A percentile compares a stretch with the other conserved stretches of the same genome.
These are phyloP conservation scores for Solanum medicagineum DNA, from an alignment of 257 asterid species.

Conservation along the genomic window DNA sequence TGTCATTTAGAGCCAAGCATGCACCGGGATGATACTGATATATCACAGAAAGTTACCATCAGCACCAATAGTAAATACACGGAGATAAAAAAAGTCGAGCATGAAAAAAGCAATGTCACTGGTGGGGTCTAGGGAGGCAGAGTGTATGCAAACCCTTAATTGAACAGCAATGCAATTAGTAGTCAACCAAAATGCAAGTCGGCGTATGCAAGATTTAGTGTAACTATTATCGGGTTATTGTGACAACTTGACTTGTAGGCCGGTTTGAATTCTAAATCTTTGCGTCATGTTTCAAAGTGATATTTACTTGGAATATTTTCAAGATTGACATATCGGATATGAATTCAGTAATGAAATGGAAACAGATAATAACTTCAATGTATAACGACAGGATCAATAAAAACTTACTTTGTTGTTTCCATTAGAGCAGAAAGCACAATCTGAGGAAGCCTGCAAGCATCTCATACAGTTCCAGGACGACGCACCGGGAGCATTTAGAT, in stretches of 20 bases:
- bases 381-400: background rate
- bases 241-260: background rate
- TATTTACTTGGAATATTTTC: background rate
- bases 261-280: background rate
- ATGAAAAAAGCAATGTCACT: background rate
- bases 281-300: background rate
- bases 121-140: background rate
- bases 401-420: slow-evolving; percentile 34
- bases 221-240: background rate
- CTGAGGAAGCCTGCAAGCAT: slow-evolving; percentile 28
- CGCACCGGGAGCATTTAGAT: slow-evolving; percentile 13
- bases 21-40: slow-evolving; percentile 51
- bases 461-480: slow-evolving; percentile 49
- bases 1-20: slow-evolving; percentile 25
- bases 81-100: background rate
- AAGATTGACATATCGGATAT: background rate
- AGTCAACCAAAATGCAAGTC: background rate
- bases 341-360: background rate
- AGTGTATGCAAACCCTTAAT: background rate
- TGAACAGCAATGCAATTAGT: background rate
- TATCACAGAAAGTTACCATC: background rate
- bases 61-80: background rate
- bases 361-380: background rate
- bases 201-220: background rate
- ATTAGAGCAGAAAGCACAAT: slow-evolving; percentile 50